A percentile compares a stretch with the other conserved stretches of the same genome.
These are phyloP conservation scores for Corinectria fuckeliana DNA, from an alignment of 2,329 filamentous ascomycete genomes.

Conservation along the genomic window DNA sequence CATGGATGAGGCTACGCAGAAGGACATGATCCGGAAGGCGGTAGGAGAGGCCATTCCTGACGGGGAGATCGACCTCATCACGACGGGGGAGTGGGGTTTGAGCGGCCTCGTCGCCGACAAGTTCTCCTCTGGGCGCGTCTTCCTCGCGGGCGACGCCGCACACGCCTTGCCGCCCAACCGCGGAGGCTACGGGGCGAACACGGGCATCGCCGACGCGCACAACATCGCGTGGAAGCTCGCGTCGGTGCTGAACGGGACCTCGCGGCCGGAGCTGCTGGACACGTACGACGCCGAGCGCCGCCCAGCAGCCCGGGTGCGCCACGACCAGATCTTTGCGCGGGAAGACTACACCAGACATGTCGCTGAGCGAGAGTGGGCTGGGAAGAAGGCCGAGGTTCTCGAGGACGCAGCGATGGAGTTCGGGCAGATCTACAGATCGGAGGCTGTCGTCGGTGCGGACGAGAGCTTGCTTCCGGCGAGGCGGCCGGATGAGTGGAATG, in stretches of 20 bases:
- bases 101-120: slow-evolving; percentile 35
- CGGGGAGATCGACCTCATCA: slow-evolving; percentile 25
- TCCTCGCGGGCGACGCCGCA: slow-evolving; percentile 43
- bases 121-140: slow-evolving; percentile 41
- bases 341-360: slow-evolving; percentile 28
- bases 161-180: slow-evolving; percentile 45
- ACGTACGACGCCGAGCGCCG: slow-evolving; percentile 49
- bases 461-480: slow-evolving; percentile 13
- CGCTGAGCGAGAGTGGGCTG: slow-evolving; percentile 12
- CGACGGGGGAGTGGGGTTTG: slow-evolving; percentile 32
- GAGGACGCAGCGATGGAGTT: slow-evolving; percentile 26
- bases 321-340: slow-evolving; percentile 34
- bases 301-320: slow-evolving; percentile 40
- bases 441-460: neutral
- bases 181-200: slow-evolving; percentile 44
- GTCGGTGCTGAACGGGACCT: slow-evolving; percentile 37
- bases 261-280: slow-evolving; percentile 36
- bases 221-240: slow-evolving; percentile 53
- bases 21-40: slow-evolving; percentile 20
- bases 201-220: slow-evolving; percentile 47
- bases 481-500: slow-evolving; percentile 32
- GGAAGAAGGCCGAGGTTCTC: slow-evolving; percentile 1
- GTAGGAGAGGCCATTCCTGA: slow-evolving; percentile 18
- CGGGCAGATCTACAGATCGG: slow-evolving; percentile 20
- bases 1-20: slow-evolving; percentile 15